Evolutionary conservation across 2,329 filamentous ascomycete species (phyloP).

Genomic region (Xylariomycetidae sp.): DNA sequence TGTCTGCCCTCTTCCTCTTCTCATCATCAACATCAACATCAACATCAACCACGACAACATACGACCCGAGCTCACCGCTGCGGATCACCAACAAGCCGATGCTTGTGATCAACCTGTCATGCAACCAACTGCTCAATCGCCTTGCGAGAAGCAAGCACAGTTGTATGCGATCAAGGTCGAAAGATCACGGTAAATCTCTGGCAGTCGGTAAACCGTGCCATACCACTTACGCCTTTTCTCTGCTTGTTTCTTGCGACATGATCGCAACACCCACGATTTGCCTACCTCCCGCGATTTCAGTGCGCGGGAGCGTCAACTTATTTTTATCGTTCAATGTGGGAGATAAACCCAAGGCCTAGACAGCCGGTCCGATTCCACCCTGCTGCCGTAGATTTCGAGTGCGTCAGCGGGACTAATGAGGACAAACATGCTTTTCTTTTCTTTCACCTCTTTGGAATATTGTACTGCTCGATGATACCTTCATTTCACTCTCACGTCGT

Average conservation of each 20-base stretch:
- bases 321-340: conserved; percentile 53
- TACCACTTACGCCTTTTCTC: background rate
- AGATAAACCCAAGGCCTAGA: conserved; percentile 59
- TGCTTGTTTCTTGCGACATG: background rate
- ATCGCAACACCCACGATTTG: conserved; percentile 45
- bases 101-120: background rate
- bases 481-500: no score
- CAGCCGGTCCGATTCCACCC: conserved; percentile 64
- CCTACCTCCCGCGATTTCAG: conserved; percentile 54
- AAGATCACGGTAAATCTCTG: no score
- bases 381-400: conserved; percentile 49
- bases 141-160: no score
- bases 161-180: no score
- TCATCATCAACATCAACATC: conserved; percentile 1
- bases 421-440: conserved; percentile 42
- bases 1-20: background rate
- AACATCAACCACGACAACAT: background rate
- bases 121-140: no score
- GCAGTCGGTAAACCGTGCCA: no score
- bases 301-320: conserved; percentile 54
- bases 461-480: no score
- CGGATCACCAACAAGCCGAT: background rate
- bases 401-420: conserved; percentile 59
- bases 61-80: background rate
- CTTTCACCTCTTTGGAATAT: no score